These are phyloP conservation scores for Trichophaea hybrida DNA, from an alignment of 2,329 filamentous ascomycete genomes.

Conservation along the genomic window DNA sequence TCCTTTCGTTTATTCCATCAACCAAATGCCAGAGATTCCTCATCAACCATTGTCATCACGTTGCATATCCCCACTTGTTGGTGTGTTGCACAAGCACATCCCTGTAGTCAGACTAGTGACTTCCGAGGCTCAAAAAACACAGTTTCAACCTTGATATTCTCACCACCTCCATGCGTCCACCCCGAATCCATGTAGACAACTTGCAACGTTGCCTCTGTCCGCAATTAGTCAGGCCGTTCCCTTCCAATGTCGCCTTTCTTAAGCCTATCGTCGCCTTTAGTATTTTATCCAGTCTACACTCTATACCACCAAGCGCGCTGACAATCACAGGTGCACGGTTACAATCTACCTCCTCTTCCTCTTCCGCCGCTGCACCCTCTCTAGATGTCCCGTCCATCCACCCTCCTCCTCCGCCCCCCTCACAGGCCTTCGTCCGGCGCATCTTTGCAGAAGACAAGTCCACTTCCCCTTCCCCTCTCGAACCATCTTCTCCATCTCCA, in stretches of 20 bases:
- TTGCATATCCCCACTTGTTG: neutral
- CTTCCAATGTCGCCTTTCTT: neutral
- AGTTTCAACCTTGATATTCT: neutral
- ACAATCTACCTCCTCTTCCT: neutral
- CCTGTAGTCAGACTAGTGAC: neutral
- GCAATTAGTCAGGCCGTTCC: neutral
- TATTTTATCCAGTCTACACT: neutral
- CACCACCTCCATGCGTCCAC: neutral
- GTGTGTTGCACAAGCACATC: neutral
- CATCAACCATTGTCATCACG: neutral
- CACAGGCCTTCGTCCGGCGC: neutral
- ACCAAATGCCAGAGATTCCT: neutral
- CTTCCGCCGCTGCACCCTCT: neutral
- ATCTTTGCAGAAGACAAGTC: neutral
- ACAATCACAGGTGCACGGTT: neutral
- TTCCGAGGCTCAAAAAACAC: too few species aligned
- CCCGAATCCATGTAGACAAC: constrained; percentile 3
- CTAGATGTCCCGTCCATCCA: neutral
- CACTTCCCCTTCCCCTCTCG: too few species aligned
- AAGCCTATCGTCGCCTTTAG: neutral
- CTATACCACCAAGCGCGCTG: neutral
- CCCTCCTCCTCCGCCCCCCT: neutral
- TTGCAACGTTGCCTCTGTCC: constrained; percentile 16
- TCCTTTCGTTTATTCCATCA: neutral
- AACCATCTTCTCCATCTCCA: too few species aligned